Evolutionary conservation across 768 basidiomycete genomes (phyloP).

Genomic region (Suillus subalutaceus): DNA sequence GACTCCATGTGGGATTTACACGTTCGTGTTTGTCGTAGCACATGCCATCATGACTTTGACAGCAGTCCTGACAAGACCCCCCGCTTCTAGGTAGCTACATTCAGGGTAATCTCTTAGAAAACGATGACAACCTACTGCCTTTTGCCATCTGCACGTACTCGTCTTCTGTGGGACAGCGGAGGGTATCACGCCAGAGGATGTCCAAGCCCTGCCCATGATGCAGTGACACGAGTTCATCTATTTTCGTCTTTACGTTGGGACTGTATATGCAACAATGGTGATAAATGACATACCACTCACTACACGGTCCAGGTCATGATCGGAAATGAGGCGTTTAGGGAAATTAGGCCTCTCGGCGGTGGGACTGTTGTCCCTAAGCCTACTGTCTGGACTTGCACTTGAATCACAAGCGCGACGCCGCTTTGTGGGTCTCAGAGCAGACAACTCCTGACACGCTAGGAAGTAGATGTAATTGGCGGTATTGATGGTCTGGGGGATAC

Average conservation of each 20-base stretch:
- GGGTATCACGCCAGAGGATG: conserved; percentile 85
- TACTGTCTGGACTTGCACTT: background rate
- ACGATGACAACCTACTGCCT: conserved; percentile 69
- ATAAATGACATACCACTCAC: conserved; percentile 57
- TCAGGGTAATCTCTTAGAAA: background rate
- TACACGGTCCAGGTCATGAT: conserved; percentile 61
- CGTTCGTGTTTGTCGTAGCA: conserved; percentile 53
- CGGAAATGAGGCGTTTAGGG: conserved; percentile 29
- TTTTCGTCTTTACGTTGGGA: background rate
- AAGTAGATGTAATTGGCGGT: conserved; percentile 94
- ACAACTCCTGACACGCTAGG: conserved; percentile 81
- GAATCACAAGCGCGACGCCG: background rate
- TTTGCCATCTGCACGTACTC: conserved; percentile 94
- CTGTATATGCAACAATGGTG: background rate
- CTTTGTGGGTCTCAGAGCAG: conserved; percentile 27
- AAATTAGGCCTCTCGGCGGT: background rate
- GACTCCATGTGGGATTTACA: conserved; percentile 43
- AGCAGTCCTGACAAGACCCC: conserved; percentile 85
- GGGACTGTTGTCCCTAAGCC: background rate
- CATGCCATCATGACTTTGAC: conserved; percentile 96
- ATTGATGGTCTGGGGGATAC: conserved; percentile 92
- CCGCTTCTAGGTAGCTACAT: conserved; percentile 64
- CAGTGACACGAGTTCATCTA: conserved; percentile 66
- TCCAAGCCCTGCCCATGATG: conserved; percentile 93
- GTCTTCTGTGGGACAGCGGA: conserved; percentile 87